Evolutionary conservation across 2,329 filamentous ascomycete genomes (phyloP), one percentile per base, ranked within the genome.

Genomic region (Ambrosiella xylebori): DNA sequence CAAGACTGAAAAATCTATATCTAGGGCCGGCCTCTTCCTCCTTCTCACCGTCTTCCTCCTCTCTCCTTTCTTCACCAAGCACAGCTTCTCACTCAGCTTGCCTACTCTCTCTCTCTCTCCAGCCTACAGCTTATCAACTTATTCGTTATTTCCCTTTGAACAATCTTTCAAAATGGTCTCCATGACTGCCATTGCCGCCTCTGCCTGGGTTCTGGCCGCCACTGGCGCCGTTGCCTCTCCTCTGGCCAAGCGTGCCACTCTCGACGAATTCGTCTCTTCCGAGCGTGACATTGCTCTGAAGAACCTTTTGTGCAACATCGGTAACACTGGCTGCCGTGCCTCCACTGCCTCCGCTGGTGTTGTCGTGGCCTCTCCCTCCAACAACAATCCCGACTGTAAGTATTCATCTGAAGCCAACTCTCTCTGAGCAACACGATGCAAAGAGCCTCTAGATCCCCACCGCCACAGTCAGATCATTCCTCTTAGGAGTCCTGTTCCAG

Each of bases 231-330:
- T 60, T 36, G 56, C 56, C 15, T 58, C 52, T 15, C 59, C 59
- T 47, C 49, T 60, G 19, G 19, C 56, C 35, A 60, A 60, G 51
- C 51, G 40, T 7, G 57, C 58, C 9, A 53, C 57, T 17, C 52
- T 81, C 12, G 74, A 78, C 62, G 69, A 71, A 38, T 83, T 77
- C 65, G 71, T 83, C 62, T 66, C 71, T 37, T 72, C 70, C 0
- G 74, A 82, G 66, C 73, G 70, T 13, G 71, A 75, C 7, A 71
- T 79, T 63, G 76, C 80, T 2, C 64, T 79, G 36, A 65, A 69
- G 8, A 71, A 76, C 59, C 69, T 82, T 35, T 66, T 81, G 41
- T 79, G 76, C 69, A 83, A 82, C 64, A 81, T 83, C 62, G 80
- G 80, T 2, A 66, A 76, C 8, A 67, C 67, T 57, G 80, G 80